Evolutionary conservation across 2,329 filamentous ascomycete species (phyloP).

Genomic region (Cladosporium phlei): DNA sequence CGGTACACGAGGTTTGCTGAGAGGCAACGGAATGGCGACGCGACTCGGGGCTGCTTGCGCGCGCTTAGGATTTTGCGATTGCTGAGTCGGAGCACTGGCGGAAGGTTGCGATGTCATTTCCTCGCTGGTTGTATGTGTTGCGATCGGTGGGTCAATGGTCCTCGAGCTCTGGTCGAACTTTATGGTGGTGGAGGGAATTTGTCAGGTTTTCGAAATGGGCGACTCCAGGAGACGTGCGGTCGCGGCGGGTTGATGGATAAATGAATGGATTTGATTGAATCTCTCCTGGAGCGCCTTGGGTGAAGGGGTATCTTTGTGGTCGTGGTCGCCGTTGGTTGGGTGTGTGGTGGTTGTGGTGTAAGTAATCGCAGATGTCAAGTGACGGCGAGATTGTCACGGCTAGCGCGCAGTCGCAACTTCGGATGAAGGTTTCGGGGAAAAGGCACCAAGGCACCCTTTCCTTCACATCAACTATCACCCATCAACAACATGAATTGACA

Average conservation of each 20-base stretch:
- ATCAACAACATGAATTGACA: too few species aligned
- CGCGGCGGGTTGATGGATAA: not conserved
- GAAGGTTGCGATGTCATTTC: constrained; percentile 22
- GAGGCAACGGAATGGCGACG: constrained; percentile 29
- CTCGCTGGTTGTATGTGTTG: not conserved
- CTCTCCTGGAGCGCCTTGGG: constrained; percentile 24
- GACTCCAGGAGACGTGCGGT: constrained; percentile 20
- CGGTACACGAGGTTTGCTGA: constrained; percentile 23
- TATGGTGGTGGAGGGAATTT: constrained; percentile 7
- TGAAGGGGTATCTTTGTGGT: not conserved
- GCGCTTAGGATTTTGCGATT: constrained; percentile 17
- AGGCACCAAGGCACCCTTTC: too few species aligned
- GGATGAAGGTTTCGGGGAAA: too few species aligned
- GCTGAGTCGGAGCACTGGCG: constrained; percentile 10
- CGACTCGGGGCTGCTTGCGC: constrained; percentile 19
- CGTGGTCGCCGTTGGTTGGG: too few species aligned
- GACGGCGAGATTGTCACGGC: too few species aligned
- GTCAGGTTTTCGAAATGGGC: constrained; percentile 6
- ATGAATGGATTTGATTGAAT: not conserved
- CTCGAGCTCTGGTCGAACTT: not conserved
- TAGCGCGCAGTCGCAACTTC: too few species aligned
- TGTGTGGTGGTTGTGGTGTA: not conserved
- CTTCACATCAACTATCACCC: too few species aligned
- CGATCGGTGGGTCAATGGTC: constrained; percentile 3
- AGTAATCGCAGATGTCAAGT: not conserved